These are phyloP conservation scores for Oehlia diaphana DNA, from an alignment of 192 early-diverging fungal genomes.

Conservation along the genomic window DNA sequence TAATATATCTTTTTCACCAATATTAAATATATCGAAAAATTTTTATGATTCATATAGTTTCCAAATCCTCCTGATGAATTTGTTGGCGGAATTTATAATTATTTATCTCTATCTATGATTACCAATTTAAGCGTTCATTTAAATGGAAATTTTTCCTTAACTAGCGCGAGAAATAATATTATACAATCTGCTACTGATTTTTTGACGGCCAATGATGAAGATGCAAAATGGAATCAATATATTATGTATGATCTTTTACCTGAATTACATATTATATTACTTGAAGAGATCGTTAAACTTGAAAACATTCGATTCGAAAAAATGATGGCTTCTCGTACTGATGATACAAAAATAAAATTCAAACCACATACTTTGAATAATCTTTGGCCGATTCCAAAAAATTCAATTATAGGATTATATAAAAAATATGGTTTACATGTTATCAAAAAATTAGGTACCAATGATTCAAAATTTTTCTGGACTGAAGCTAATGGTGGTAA, in stretches of 20 bases:
- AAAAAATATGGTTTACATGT: neutral
- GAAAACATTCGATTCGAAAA: too few species aligned
- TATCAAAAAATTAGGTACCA: neutral
- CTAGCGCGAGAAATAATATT: constrained; percentile 33
- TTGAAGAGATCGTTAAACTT: neutral
- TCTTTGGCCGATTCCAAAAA: neutral
- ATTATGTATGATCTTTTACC: constrained; percentile 13
- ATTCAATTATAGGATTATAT: neutral
- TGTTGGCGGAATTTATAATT: constrained; percentile 33
- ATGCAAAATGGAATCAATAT: constrained; percentile 14
- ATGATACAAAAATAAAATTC: too few species aligned
- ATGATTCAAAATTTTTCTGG: neutral
- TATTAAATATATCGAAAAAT: too few species aligned
- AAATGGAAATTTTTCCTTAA: constrained; percentile 40
- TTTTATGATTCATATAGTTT: neutral
- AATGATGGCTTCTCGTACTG: too few species aligned
- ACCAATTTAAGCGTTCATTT: constrained; percentile 38
- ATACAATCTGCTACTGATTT: neutral
- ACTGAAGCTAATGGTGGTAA: neutral
- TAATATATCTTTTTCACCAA: too few species aligned
- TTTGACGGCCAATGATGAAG: neutral
- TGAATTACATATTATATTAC: neutral
- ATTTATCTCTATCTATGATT: constrained; percentile 34
- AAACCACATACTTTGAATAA: neutral
- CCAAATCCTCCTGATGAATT: neutral